A percentile compares a stretch with the other conserved stretches of the same genome.
Conservation (phyloP, 768 basidiomycete genomes). For the Podaxis carcinomalis region DNA sequence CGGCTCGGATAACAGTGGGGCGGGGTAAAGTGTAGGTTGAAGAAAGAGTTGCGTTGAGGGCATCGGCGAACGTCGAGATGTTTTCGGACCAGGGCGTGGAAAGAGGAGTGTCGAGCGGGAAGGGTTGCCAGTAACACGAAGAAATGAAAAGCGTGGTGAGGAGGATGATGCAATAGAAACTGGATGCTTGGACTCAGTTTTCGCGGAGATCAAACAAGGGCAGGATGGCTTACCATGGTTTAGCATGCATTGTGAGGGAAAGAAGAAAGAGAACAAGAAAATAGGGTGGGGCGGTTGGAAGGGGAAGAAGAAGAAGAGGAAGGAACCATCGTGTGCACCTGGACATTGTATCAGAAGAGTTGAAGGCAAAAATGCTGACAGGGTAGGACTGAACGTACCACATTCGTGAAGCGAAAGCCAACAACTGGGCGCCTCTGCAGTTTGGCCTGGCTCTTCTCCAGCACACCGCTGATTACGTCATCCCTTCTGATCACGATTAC, state of each 20-base stretch:
- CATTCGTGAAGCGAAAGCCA: conserved; percentile 27
- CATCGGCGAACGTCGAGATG: conserved; percentile 70
- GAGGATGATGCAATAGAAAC: conserved; percentile 85
- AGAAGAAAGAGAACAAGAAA: conserved; percentile 76
- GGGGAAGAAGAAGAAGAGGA: conserved; percentile 68
- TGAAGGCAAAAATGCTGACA: neutral
- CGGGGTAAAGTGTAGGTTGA: conserved; percentile 36
- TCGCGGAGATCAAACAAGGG: neutral
- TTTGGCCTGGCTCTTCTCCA: neutral
- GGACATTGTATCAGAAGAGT: neutral
- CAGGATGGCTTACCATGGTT: conserved; percentile 63
- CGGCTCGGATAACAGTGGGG: conserved; percentile 57
- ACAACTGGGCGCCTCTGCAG: neutral
- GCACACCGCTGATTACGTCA: conserved; percentile 2
- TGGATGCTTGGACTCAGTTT: conserved; percentile 23
- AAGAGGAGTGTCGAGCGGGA: conserved; percentile 60
- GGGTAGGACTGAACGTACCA: conserved; percentile 40
- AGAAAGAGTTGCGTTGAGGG: conserved; percentile 46
- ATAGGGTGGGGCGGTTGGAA: conserved; percentile 78
- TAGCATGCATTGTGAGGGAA: conserved; percentile 74
- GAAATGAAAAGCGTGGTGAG: conserved; percentile 81
- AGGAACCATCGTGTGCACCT: conserved; percentile 90
- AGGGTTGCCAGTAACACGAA: conserved; percentile 88
- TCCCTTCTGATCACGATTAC: neutral
- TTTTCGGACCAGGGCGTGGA: conserved; percentile 63